phyloP scores from a whole-genome alignment of 164 flowering plant genomes.

The Warburgia ugandensis region DNA sequence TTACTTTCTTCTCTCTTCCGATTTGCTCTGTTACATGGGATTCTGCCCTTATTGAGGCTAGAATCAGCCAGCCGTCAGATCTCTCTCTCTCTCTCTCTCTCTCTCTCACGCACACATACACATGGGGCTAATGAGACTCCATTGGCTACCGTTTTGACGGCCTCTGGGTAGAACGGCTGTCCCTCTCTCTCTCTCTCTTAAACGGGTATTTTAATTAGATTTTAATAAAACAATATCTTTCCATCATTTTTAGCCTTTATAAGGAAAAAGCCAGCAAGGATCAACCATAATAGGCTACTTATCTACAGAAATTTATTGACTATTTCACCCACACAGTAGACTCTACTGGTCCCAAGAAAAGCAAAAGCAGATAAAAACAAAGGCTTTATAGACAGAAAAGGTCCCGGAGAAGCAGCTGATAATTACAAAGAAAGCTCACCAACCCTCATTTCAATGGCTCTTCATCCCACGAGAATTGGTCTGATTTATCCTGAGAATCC shows the following conservation, averaged over 20 bases:
- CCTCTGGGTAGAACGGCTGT: conserved; percentile 6
- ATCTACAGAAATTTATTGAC: too few species aligned
- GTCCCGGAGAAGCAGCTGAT: not conserved
- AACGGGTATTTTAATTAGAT: conserved; percentile 3
- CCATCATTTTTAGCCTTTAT: not conserved
- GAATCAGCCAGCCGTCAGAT: not conserved
- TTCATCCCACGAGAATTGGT: not conserved
- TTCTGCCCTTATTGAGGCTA: too few species aligned
- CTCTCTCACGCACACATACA: too few species aligned
- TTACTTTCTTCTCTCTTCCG: too few species aligned
- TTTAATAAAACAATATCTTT: not conserved
- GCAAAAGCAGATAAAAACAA: not conserved
- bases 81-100: not conserved
- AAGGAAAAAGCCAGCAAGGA: not conserved
- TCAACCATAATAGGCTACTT: not conserved
- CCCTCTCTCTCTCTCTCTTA: conserved; percentile 3
- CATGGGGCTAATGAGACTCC: conserved; percentile 2
- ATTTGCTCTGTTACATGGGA: too few species aligned
- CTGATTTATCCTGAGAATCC: conserved; percentile 11
- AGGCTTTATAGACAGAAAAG: not conserved
- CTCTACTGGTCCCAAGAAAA: not conserved
- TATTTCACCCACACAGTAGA: too few species aligned
- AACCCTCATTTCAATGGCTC: not conserved
- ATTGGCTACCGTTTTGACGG: conserved; percentile 17
- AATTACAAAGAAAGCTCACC: conserved; percentile 1